phyloP scores from a whole-genome alignment of 768 basidiomycete species.

The Termitomyces sp. region DNA sequence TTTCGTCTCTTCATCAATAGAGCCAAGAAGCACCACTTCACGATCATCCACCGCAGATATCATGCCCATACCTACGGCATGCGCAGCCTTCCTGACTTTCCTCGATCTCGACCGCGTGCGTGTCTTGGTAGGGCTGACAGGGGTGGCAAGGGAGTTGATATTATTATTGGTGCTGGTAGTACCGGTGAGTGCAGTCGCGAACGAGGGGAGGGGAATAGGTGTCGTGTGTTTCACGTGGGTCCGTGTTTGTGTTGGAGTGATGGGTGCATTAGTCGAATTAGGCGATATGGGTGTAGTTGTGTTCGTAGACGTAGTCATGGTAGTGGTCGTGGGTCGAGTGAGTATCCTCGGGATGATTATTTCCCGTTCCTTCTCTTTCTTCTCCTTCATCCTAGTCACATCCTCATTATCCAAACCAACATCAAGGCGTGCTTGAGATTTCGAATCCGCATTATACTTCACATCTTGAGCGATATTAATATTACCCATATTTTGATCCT shows the following conservation, averaged over 20 bases:
- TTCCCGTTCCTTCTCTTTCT: neutral
- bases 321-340: neutral
- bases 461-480: neutral
- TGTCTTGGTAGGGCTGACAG: neutral
- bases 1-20: neutral
- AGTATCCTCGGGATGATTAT: neutral
- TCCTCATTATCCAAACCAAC: neutral
- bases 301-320: neutral
- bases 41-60: neutral
- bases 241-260: neutral
- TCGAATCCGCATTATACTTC: neutral
- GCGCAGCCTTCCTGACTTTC: slow-evolving; percentile 1
- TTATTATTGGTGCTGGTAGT: neutral
- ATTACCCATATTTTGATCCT: neutral
- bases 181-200: slow-evolving; percentile 25
- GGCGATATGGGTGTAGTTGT: neutral
- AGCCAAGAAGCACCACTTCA: neutral
- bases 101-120: neutral
- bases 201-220: slow-evolving; percentile 33
- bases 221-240: slow-evolving; percentile 5
- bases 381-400: neutral
- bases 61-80: neutral
- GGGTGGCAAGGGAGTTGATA: too few species aligned
- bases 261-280: neutral
- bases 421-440: neutral